Evolutionary conservation across 2,329 filamentous ascomycete genomes (phyloP), one percentile per base, ranked within the genome.

Genomic region (Triangularia verruculosa): DNA sequence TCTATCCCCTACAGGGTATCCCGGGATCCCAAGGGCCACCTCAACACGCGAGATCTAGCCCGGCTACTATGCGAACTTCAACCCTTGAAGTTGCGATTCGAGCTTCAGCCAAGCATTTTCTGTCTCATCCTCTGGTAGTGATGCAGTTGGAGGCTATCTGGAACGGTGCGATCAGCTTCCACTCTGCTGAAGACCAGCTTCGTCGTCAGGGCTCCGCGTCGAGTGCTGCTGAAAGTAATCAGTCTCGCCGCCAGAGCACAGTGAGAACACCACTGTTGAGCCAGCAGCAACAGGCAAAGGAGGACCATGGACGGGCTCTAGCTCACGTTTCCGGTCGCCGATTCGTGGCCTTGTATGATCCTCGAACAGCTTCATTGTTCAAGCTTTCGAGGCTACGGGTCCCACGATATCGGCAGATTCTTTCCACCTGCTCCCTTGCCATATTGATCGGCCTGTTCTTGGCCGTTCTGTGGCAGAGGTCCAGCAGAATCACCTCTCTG

Each of bases 61-160:
- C 83, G 53, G 84, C 84, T 54, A 86, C 87, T 52, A 90, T 91
- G 27, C 86, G 94, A 64, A 93, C 94, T 15, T 97, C 93, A 8
- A 93, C 93, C 7, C 85, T 97, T 30, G 94, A 97, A 78, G 89
- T 98, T 63, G 93, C 94, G 65, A 97, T 98, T 71, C 88, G 92
- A 69, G 92, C 93, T 20, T 93, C 93, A 67, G 91, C 94, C 22
- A 97, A 98, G 78, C 89, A 92, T 70, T 96, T 97, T 70, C 82
- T 98, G 4, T 90, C 94, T 8, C 93, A 97, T 72, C 93, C 94
- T 0, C 81, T 97, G 3, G 93, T 97, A 0, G 90, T 97, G 8
- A 92, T 96, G 75, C 93, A 97, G 73, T 82, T 98, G n/a, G 93
- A 97, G 76, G 93, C 93, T 53, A 97, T 98, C 66, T 98, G 94